phyloP scores from a whole-genome alignment of 1,139 yeast species.

The Barnettozyma hawaiiensis region DNA sequence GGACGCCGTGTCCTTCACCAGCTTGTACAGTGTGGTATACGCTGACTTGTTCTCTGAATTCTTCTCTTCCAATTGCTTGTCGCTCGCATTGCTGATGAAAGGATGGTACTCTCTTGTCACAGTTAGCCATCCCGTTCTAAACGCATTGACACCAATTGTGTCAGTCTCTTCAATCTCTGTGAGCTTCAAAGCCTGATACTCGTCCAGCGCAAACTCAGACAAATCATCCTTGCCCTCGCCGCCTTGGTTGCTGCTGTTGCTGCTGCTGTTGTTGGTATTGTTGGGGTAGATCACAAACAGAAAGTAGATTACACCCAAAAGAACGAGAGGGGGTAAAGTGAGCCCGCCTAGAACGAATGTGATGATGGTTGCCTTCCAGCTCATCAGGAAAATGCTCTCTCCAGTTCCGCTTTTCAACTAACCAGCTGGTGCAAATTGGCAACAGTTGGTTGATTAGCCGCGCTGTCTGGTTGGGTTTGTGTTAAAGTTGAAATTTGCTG shows the following conservation, averaged over 20 bases:
- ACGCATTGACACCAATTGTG: conserved; percentile 58
- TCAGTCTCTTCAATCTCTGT: conserved; percentile 58
- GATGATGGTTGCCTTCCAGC: conserved; percentile 13
- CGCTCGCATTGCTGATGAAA: conserved; percentile 34
- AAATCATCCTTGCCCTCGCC: conserved; percentile 23
- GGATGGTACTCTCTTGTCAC: conserved; percentile 71
- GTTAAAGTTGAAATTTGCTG: too few relatives aligned
- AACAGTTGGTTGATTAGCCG: too few relatives aligned
- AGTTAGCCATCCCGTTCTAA: conserved; percentile 73
- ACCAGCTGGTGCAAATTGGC: too few relatives aligned
- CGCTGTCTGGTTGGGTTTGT: too few relatives aligned
- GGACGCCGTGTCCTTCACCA: conserved; percentile 37
- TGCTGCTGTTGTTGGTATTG: conserved; percentile 23
- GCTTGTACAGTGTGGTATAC: conserved; percentile 52
- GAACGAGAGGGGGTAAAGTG: conserved; percentile 61
- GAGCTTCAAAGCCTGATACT: conserved; percentile 43
- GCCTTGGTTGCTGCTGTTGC: conserved; percentile 23
- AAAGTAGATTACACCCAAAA: conserved; percentile 28
- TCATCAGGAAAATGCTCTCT: too few relatives aligned
- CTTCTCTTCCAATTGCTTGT: conserved; percentile 22
- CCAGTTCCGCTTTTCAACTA: too few relatives aligned
- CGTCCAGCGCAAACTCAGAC: conserved; percentile 22
- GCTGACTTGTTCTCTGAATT: conserved; percentile 41
- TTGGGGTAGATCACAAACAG: conserved; percentile 18
- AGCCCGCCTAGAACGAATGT: conserved; percentile 69